These are phyloP conservation scores for Penicillium olsonii DNA, from an alignment of 2,329 filamentous ascomycete species.

Conservation along the genomic window DNA sequence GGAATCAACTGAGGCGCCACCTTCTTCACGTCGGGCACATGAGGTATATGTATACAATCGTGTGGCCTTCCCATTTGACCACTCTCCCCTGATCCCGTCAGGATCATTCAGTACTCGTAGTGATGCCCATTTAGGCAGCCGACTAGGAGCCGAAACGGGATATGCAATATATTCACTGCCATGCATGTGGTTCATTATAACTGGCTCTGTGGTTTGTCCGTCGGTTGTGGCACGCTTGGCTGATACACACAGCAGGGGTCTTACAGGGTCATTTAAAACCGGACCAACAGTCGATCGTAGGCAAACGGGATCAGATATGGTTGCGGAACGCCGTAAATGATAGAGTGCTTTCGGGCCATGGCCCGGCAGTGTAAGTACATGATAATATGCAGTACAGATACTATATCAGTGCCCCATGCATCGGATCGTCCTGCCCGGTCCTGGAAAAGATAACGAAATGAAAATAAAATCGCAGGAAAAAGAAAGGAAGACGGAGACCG, in stretches of 20 bases:
- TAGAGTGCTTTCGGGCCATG: background rate
- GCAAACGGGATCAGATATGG: background rate
- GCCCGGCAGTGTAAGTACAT: slow-evolving; percentile 1
- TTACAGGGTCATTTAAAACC: background rate
- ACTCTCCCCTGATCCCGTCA: background rate
- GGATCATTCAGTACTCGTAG: background rate
- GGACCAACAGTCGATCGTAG: background rate
- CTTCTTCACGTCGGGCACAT: background rate
- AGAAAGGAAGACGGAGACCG: background rate
- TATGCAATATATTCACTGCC: background rate
- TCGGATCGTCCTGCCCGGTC: slow-evolving; percentile 1
- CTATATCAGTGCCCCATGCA: background rate
- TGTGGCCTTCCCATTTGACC: slow-evolving; percentile 3
- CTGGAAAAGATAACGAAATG: slow-evolving; percentile 5
- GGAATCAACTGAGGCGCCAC: background rate
- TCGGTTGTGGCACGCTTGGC: slow-evolving; percentile 1
- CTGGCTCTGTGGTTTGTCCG: slow-evolving; percentile 1
- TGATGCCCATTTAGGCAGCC: background rate
- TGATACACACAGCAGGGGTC: background rate
- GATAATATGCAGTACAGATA: slow-evolving; percentile 1
- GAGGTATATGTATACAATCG: background rate
- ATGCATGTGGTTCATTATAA: slow-evolving; percentile 1
- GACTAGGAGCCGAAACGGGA: background rate
- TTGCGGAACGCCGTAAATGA: background rate
- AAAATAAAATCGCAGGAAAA: background rate